Evolutionary conservation across 2,329 filamentous ascomycete genomes (phyloP).

Genomic region (Tolypocladium cylindrosporum): DNA sequence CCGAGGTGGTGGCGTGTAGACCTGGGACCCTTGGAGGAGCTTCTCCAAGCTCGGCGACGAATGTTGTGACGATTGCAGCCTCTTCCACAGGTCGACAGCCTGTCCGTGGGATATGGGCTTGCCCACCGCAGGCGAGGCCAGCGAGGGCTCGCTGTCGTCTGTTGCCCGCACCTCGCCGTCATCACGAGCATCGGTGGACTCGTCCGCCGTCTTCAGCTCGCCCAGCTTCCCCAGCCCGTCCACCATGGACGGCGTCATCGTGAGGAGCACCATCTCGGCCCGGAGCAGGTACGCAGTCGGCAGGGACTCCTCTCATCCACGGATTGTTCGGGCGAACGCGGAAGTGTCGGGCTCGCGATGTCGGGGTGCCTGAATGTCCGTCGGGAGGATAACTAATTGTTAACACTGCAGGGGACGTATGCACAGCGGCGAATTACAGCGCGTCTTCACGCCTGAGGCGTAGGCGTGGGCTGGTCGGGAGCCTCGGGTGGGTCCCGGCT

Average conservation of each 20-base stretch:
- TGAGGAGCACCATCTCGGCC: slow-evolving; percentile 60
- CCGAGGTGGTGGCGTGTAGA: slow-evolving; percentile 73
- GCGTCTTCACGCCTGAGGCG: neutral
- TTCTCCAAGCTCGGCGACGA: slow-evolving; percentile 47
- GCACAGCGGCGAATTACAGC: neutral
- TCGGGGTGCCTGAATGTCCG: neutral
- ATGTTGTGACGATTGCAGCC: slow-evolving; percentile 28
- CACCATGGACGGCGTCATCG: slow-evolving; percentile 61
- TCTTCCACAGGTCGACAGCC: slow-evolving; percentile 51
- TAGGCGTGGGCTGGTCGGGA: neutral
- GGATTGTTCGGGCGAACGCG: neutral
- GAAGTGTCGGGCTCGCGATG: neutral
- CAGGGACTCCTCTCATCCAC: neutral
- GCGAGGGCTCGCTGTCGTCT: slow-evolving; percentile 33
- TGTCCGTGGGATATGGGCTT: slow-evolving; percentile 65
- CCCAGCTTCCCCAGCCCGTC: slow-evolving; percentile 40
- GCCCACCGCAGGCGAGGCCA: slow-evolving; percentile 43
- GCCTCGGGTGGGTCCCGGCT: slow-evolving; percentile 6
- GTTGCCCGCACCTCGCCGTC: slow-evolving; percentile 4
- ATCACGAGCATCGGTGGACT: slow-evolving; percentile 8
- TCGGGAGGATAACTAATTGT: neutral
- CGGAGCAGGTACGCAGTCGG: neutral
- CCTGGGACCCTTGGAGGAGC: slow-evolving; percentile 59
- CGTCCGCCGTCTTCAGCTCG: slow-evolving; percentile 1
- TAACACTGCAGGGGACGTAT: no score